These are phyloP conservation scores for Neophaeococcomyces aloes DNA, from an alignment of 2,329 filamentous ascomycete genomes.

Conservation along the genomic window DNA sequence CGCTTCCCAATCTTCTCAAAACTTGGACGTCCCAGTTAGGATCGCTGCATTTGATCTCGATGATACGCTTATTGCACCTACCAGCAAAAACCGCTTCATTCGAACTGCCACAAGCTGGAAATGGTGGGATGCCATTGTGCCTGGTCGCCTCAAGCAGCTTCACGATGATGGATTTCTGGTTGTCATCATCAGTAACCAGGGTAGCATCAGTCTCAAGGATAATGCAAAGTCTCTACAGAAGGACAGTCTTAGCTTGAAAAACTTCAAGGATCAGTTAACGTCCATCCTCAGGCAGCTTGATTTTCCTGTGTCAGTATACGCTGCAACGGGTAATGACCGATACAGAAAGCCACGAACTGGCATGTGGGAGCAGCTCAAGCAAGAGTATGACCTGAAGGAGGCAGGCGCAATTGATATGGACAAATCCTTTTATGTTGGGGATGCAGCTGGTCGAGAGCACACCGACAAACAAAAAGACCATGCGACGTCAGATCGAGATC, in stretches of 20 bases:
- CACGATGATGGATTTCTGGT: slow-evolving; percentile 65
- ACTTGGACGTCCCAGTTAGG: slow-evolving; percentile 17
- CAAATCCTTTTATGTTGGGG: slow-evolving; percentile 75
- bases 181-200: slow-evolving; percentile 82
- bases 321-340: slow-evolving; percentile 69
- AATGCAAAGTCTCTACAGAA: slow-evolving; percentile 60
- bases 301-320: slow-evolving; percentile 70
- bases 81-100: slow-evolving; percentile 63
- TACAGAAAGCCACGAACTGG: slow-evolving; percentile 79
- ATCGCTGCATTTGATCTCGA: slow-evolving; percentile 49
- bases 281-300: slow-evolving; percentile 61
- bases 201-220: slow-evolving; percentile 62
- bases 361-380: slow-evolving; percentile 68
- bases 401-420: slow-evolving; percentile 53
- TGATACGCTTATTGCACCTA: slow-evolving; percentile 71
- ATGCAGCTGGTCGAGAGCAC: slow-evolving; percentile 54
- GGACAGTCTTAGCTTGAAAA: slow-evolving; percentile 56
- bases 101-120: slow-evolving; percentile 71
- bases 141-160: slow-evolving; percentile 54
- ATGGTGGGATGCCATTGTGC: slow-evolving; percentile 76
- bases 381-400: slow-evolving; percentile 50
- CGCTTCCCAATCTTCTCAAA: slow-evolving; percentile 9
- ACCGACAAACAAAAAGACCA: slow-evolving; percentile 43
- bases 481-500: slow-evolving; percentile 58
- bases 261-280: slow-evolving; percentile 74